Percentiles rank a stretch among this genome's conserved stretches.
These are phyloP conservation scores for Fagopyrum homotropicum DNA, from an alignment of 148 eudicot genomes.

Conservation along the genomic window DNA sequence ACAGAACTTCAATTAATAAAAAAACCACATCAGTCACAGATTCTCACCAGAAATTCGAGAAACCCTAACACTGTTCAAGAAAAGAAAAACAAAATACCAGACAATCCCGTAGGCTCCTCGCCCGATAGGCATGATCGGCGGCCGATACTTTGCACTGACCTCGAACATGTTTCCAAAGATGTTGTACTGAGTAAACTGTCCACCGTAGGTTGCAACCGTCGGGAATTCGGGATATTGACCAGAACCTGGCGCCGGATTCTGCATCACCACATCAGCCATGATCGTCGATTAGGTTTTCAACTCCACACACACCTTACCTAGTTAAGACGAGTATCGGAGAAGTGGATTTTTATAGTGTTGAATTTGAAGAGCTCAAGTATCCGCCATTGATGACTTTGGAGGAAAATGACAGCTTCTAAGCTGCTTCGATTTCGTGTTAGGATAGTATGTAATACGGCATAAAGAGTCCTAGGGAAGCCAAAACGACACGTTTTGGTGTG, in stretches of 20 bases:
- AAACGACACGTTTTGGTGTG: constrained; percentile 8
- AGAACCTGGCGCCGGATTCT: constrained; percentile 16
- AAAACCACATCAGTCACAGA: background rate
- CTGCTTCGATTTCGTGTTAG: background rate
- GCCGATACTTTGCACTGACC: constrained; percentile 69
- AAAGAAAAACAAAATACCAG: constrained; percentile 37
- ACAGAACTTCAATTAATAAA: constrained; percentile 49
- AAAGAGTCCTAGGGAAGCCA: background rate
- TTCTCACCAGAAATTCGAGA: background rate
- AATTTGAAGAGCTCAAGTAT: background rate
- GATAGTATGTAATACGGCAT: background rate
- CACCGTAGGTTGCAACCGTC: constrained; percentile 50
- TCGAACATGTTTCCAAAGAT: constrained; percentile 67
- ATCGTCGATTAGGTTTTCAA: background rate
- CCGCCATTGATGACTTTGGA: background rate
- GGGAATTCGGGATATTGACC: constrained; percentile 54
- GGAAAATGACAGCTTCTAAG: background rate
- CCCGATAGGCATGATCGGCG: constrained; percentile 90
- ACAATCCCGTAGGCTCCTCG: constrained; percentile 98
- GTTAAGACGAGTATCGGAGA: background rate
- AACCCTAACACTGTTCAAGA: background rate
- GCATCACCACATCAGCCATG: constrained; percentile 18
- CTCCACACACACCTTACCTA: background rate
- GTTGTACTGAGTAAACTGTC: constrained; percentile 65
- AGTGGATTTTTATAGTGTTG: background rate